phyloP scores from a whole-genome alignment of 176 grass and related monocot species.

The Alopecurus myosuroides region DNA sequence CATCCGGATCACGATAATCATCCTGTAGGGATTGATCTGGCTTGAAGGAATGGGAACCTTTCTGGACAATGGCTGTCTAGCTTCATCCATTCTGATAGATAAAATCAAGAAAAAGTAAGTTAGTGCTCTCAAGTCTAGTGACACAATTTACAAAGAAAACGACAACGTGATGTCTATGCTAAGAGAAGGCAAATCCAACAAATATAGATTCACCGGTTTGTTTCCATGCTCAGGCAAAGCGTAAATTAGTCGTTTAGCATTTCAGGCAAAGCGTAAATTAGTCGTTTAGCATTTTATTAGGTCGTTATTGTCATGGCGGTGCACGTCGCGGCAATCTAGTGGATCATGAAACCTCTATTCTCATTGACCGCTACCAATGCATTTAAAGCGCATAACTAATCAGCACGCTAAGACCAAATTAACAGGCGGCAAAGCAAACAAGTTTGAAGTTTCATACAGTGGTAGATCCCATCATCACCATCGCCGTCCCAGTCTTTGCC shows the following conservation, averaged over 20 bases:
- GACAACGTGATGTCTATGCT: not conserved
- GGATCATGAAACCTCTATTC: not conserved
- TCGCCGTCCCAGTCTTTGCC: slow-evolving; percentile 54
- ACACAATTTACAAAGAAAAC: not conserved
- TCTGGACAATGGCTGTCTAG: slow-evolving; percentile 7
- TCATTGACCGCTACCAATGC: not conserved
- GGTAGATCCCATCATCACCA: slow-evolving; percentile 72
- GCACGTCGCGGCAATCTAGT: not conserved
- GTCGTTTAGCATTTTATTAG: not conserved
- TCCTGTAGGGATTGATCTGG: slow-evolving; percentile 71
- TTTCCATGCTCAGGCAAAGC: not conserved
- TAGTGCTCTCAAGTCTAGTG: not conserved
- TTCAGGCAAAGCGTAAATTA: not conserved
- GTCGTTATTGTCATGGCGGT: not conserved
- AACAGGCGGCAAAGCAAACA: not conserved
- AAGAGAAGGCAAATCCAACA: not conserved
- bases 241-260: not conserved
- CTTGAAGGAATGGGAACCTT: slow-evolving; percentile 56
- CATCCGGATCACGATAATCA: slow-evolving; percentile 80
- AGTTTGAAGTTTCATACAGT: slow-evolving; percentile 43
- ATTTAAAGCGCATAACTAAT: not conserved
- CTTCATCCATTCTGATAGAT: slow-evolving; percentile 8
- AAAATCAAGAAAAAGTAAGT: not conserved
- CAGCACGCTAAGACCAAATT: not conserved
- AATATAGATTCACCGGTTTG: not conserved